A percentile compares a stretch with the other conserved stretches of the same genome.
phyloP scores from a whole-genome alignment of 2,329 filamentous ascomycete species.

The Apiospora pterosperma region DNA sequence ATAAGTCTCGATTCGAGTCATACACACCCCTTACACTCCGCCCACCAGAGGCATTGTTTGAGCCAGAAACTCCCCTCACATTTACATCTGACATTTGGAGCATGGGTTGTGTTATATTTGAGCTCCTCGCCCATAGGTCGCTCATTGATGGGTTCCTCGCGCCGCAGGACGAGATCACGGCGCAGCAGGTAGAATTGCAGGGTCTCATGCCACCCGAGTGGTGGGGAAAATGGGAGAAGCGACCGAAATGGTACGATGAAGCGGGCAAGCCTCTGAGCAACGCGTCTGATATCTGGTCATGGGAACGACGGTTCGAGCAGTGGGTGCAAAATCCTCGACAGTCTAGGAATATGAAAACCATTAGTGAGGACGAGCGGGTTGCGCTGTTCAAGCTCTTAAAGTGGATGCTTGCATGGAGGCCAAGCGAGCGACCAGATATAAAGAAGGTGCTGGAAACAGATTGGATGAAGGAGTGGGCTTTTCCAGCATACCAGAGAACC shows the following conservation, averaged over 20 bases:
- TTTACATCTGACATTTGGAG: constrained; percentile 36
- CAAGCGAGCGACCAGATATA: no score
- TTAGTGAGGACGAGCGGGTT: no score
- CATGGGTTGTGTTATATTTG: constrained; percentile 32
- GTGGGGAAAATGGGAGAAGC: not conserved
- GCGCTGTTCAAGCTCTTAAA: no score
- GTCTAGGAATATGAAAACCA: no score
- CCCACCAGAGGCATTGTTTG: constrained; percentile 32
- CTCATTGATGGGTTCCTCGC: constrained; percentile 21
- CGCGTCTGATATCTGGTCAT: not conserved
- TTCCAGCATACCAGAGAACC: no score
- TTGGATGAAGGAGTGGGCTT: no score
- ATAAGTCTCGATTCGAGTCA: constrained; percentile 17
- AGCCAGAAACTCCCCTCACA: constrained; percentile 27
- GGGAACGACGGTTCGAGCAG: no score
- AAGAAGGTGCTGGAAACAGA: no score
- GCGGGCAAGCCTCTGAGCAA: not conserved
- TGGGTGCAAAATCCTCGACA: no score
- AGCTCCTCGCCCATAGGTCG: constrained; percentile 26
- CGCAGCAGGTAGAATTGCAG: constrained; percentile 10
- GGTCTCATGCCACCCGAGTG: not conserved
- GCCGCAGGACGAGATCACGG: constrained; percentile 21
- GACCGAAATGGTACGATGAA: not conserved
- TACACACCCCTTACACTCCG: constrained; percentile 15
- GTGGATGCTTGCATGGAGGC: no score